phyloP scores from a whole-genome alignment of 257 asterid genomes.

The Jaltomata sinuosa region DNA sequence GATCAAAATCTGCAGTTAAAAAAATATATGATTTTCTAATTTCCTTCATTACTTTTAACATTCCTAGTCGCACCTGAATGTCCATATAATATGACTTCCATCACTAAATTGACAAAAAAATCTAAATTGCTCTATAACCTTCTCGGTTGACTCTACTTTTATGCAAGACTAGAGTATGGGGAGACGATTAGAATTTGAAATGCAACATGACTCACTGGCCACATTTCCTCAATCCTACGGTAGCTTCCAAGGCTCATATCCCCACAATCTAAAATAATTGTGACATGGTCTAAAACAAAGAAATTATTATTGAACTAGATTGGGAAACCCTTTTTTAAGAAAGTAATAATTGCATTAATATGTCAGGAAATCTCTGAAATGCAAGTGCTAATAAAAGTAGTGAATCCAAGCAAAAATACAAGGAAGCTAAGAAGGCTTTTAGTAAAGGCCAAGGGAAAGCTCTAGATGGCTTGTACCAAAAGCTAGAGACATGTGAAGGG shows the following conservation, averaged over 20 bases:
- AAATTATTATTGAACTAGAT: background rate
- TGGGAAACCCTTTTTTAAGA: background rate
- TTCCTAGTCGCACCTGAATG: background rate
- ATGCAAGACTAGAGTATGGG: background rate
- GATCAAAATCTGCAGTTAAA: no score
- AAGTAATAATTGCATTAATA: no score
- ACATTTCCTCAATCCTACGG: background rate
- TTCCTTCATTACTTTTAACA: no score
- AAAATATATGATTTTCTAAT: background rate
- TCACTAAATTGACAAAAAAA: background rate
- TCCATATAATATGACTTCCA: background rate
- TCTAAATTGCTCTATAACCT: background rate
- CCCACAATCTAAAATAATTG: background rate
- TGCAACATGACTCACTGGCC: background rate
- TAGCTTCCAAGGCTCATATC: background rate
- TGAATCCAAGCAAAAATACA: background rate
- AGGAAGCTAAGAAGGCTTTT: background rate
- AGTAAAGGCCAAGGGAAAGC: background rate
- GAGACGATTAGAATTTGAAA: background rate
- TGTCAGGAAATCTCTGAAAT: background rate
- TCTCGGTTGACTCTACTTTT: background rate
- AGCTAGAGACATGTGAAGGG: background rate
- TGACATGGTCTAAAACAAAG: background rate
- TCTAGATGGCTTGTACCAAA: background rate
- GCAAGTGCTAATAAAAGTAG: background rate